Conservation (phyloP, 2,329 filamentous ascomycete genomes). For the Fusarium chuoi region DNA sequence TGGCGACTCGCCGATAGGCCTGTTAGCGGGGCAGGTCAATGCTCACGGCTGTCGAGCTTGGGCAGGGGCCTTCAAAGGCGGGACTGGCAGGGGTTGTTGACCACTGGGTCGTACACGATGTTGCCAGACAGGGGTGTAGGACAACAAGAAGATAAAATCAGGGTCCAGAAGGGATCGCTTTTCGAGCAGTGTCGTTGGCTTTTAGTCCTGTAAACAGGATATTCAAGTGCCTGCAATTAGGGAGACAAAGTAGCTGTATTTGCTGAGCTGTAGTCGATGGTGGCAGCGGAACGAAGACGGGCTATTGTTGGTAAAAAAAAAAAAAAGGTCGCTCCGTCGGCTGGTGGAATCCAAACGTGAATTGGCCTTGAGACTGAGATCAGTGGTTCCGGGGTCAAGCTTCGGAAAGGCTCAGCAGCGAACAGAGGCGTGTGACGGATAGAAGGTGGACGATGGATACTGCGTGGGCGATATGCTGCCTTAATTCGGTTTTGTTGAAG, state of each 20-base stretch:
- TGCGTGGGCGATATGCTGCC: slow-evolving; percentile 40
- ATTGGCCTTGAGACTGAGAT: background rate
- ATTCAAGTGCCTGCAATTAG: background rate
- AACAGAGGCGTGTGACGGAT: slow-evolving; percentile 1
- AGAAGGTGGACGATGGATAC: slow-evolving; percentile 31
- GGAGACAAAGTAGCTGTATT: background rate
- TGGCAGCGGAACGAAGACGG: background rate
- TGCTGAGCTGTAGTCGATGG: background rate
- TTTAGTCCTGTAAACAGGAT: background rate
- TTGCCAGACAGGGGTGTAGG: slow-evolving; percentile 23
- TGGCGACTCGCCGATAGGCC: slow-evolving; percentile 33
- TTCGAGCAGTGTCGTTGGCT: slow-evolving; percentile 10
- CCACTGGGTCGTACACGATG: slow-evolving; percentile 27
- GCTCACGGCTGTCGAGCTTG: slow-evolving; percentile 41
- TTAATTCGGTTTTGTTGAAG: slow-evolving; percentile 32
- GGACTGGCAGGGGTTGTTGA: slow-evolving; percentile 36
- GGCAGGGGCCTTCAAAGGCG: slow-evolving; percentile 24
- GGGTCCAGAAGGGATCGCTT: slow-evolving; percentile 31
- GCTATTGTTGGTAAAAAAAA: background rate
- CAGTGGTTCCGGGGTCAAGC: background rate
- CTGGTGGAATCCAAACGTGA: background rate
- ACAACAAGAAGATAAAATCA: slow-evolving; percentile 25
- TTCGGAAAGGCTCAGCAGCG: background rate
- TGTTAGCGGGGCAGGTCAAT: slow-evolving; percentile 43
- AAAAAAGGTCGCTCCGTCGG: background rate